Base-by-base conservation (phyloP, 2,329 filamentous ascomycete genomes). In the Nakataea oryzae region DNA sequence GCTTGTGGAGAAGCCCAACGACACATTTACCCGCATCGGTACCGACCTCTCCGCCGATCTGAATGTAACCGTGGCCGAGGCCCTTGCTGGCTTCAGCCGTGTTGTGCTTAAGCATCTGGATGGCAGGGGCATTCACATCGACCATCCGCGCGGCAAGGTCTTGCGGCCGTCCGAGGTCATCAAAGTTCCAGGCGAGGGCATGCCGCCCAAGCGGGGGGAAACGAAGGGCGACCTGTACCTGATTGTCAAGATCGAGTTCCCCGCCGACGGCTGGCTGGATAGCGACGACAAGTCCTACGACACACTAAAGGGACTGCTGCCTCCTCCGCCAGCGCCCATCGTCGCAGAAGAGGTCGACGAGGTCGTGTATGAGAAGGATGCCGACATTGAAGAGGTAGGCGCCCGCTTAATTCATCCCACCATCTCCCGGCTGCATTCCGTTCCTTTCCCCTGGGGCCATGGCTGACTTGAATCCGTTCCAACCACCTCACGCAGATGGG, bases 51-150 rank as follows among this genome's bases (percentile, higher is more conserved):
- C 87, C 1, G 91, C 93, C 1, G 86, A 92, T 64, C 78, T 99
- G 57, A 85, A 89, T 50, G 81, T 99, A 66, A 90, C 89, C 3
- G 80, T 99, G 17, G 85, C 85, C 12, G 95, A 99, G 74, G 87
- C 95, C 0, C 78, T 99, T 60, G 87, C 86, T 11, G 95, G 95
- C 17, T 97, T 99, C 79, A 91, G 91, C 60, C 86, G 93, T 47
- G 90, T 96, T 6, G 92, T 97, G 1, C 71, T 99, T 65, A 95
- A 89, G 69, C 95, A 99, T 73, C 86, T 99, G 11, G 95, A 99
- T 71, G 95, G 93, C 32, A 86, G 95, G 63, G 95, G 95, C 32
- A 93, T 99, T 63, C 84, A 88, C 63, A 80, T 99, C 58, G 82
- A 86, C 62, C 88, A 95, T 67, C 85, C 90, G 21, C 85, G 89